Evolutionary conservation across 2,329 filamentous ascomycete genomes (phyloP), one percentile per base, ranked within the genome.

Genomic region (Fusarium pseudocircinatum): DNA sequence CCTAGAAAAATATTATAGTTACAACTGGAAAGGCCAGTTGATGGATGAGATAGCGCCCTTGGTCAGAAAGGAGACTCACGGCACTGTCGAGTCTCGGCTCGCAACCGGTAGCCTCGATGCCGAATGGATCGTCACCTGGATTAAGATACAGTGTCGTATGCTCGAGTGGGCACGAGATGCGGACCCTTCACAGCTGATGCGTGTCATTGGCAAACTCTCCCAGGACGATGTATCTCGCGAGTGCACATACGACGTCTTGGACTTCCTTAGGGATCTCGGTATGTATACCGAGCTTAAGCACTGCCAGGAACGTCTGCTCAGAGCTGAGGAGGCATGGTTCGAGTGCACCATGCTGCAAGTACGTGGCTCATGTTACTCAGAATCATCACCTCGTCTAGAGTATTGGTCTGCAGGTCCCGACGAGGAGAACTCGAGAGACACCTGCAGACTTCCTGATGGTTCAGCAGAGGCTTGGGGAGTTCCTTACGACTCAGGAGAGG

Each of bases 61-160:
- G 12, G 4, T 20, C 6, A 7, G 18, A 5, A 26, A 20, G 28
- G 15, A 10, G 28, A 49, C 52, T 11, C 40, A 64, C 10, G 50
- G 43, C 12, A 81, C 80, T 16, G 26, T 85, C 50, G 83, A 85
- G 77, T 81, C 82, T 57, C 82, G 83, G 49, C 80, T 82, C 69
- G 83, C 79, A 0, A 70, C 61, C 12, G 82, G 82, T 2, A 77
- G 79, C 7, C 63, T 85, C 20, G 77, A 83, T 44, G 69, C 79
- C 14, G 73, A 75, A 7, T 84, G 80, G 81, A 74, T 84, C 30
- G 56, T 60, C 3, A 69, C 63, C 6, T 85, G 83, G 83, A 70
- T 73, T 20, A 70, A 70, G 24, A 78, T 85, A 44, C 81, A 81
- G 46, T 73, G 78, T 20, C 80, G 81, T 14, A 39, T 82, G n/a